phyloP scores from a whole-genome alignment of 2,329 filamentous ascomycete genomes.

The Monilinia fructigena region DNA sequence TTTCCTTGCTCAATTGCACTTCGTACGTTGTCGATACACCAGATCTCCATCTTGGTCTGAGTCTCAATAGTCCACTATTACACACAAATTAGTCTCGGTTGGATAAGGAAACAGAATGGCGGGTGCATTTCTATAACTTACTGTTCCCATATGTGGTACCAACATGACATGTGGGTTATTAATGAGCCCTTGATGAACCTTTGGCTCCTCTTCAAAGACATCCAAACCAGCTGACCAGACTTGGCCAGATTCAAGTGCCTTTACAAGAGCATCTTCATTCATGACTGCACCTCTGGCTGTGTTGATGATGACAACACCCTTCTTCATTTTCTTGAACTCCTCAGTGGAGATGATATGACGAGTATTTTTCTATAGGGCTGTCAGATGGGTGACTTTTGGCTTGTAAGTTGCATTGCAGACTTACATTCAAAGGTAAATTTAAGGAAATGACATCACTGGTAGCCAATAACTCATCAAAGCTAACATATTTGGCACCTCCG shows the following conservation, averaged over 20 bases:
- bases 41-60: slow-evolving; percentile 68
- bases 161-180: slow-evolving; percentile 70
- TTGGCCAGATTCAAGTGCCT: slow-evolving; percentile 66
- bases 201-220: slow-evolving; percentile 80
- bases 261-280: slow-evolving; percentile 75
- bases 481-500: slow-evolving; percentile 62
- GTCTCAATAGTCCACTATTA: slow-evolving; percentile 62
- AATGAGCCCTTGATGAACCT: slow-evolving; percentile 69
- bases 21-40: slow-evolving; percentile 69
- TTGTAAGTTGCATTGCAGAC: slow-evolving; percentile 38
- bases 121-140: neutral
- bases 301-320: slow-evolving; percentile 74
- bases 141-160: slow-evolving; percentile 81
- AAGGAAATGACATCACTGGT: slow-evolving; percentile 75
- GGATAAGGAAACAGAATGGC: too few relatives aligned
- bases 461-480: slow-evolving; percentile 68
- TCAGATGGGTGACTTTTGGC: neutral
- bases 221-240: slow-evolving; percentile 73
- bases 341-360: slow-evolving; percentile 70
- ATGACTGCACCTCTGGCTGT: slow-evolving; percentile 81
- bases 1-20: slow-evolving; percentile 60
- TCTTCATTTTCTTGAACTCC: slow-evolving; percentile 77
- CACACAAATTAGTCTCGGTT: neutral
- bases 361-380: slow-evolving; percentile 52
- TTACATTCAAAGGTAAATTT: slow-evolving; percentile 78